Conservation (phyloP, 768 basidiomycete species). For the Tylopilus subfusipes region DNA sequence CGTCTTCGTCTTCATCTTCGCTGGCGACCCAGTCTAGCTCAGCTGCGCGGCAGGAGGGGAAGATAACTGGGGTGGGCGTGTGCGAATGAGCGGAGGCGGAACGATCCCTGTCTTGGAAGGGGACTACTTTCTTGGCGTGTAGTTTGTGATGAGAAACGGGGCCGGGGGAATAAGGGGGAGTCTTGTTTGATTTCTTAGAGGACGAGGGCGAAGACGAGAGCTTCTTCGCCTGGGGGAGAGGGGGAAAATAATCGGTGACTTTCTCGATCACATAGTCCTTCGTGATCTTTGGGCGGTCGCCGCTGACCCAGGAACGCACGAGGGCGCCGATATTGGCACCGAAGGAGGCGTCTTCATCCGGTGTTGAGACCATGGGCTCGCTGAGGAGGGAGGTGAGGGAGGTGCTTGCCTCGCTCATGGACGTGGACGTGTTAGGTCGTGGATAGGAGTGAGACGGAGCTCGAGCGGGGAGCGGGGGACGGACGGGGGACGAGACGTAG, state of each 20-base stretch:
- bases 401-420: conserved; percentile 41
- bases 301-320: conserved; percentile 28
- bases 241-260: conserved; percentile 30
- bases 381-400: conserved; percentile 51
- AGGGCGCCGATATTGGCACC: conserved; percentile 46
- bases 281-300: conserved; percentile 29
- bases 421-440: conserved; percentile 34
- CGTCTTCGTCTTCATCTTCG: conserved; percentile 21
- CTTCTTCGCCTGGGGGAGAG: conserved; percentile 21
- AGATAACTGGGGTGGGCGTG: conserved; percentile 32
- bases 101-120: conserved; percentile 10
- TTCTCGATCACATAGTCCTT: conserved; percentile 26
- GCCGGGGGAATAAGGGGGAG: conserved; percentile 10
- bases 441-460: conserved; percentile 35
- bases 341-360: conserved; percentile 41
- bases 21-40: conserved; percentile 30
- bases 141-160: conserved; percentile 13
- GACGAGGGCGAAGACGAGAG: background rate
- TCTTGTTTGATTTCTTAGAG: conserved; percentile 21
- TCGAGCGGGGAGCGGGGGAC: conserved; percentile 26
- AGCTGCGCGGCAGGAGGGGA: conserved; percentile 30
- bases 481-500: conserved; percentile 43
- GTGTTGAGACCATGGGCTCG: conserved; percentile 38
- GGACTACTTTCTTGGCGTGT: conserved; percentile 3
- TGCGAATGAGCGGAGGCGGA: conserved; percentile 24